Base-by-base conservation (phyloP, 148 eudicot genomes). In the Camellia granthamiana region DNA sequence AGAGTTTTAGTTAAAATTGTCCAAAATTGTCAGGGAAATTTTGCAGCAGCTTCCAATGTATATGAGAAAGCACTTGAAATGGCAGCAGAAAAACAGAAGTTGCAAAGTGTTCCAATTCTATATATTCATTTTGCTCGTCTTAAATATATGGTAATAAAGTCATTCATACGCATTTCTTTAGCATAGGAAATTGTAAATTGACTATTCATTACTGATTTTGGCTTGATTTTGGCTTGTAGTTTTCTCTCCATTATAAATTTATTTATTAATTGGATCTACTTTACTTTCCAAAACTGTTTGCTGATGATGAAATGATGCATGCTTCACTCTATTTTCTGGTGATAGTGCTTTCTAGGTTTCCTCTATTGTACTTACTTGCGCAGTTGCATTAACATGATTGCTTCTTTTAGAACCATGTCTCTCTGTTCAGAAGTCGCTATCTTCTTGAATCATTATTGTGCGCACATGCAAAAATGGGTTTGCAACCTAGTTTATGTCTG, bases 61-160 rank as follows among this genome's bases (percentile, higher is more conserved):
- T 95, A 90, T 87, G 90, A 87, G 80, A 89, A 87, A 80, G 93
- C 96, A 79, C 79, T 95, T 77, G 84, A 88, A 74, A 60, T 83
- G 66, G 97, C 96, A 63, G 79, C 79, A 74, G 81, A 88, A 69
- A 88, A 68, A 80, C 83, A 86, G 84, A 88, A 82, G 61, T 83
- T 87, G 77, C 87, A 85, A 65, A 74, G 81, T 62, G 88, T 91
- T 77, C 89, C 98, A 12, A 74, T 61, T 62, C 83, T 95, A 77
- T 95, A 87, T 81, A 71, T 87, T 71, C 94, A 91, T 66, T 93
- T 81, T 78, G 89, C 92, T 49, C 92, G 86, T 68, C 90, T 91
- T 68, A 89, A 88, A 62, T 90, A 85, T 78, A 71, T 69, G 92
- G 98, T 94, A 88, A 67, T 89, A 52, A 68, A 58, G 79, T 85